A percentile compares a stretch with the other conserved stretches of the same genome.
These are phyloP conservation scores for Globisporangium takayamanum DNA, from an alignment of 352 stramenopile genomes.

Conservation along the genomic window DNA sequence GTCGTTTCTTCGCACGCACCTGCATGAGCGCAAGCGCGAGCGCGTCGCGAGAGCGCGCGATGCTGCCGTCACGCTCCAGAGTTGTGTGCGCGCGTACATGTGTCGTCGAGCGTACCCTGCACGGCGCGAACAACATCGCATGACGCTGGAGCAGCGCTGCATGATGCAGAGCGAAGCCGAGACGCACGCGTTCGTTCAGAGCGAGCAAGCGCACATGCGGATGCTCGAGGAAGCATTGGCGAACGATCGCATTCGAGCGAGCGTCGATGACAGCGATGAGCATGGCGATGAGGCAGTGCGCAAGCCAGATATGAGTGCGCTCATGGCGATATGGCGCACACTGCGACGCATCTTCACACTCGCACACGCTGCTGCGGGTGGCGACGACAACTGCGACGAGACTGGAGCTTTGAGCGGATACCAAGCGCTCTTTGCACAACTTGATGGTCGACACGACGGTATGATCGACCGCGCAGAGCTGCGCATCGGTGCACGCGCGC, in stretches of 20 bases:
- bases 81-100: conserved; percentile 21
- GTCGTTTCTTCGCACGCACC: conserved; percentile 12
- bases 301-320: conserved; percentile 24
- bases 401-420: conserved; percentile 5
- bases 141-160: conserved; percentile 12
- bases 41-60: neutral
- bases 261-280: conserved; percentile 2
- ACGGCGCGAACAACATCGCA: conserved; percentile 13
- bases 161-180: conserved; percentile 39
- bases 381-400: too few species aligned
- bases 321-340: conserved; percentile 45
- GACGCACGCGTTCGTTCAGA: conserved; percentile 11
- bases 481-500: conserved; percentile 34
- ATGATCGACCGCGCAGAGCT: conserved; percentile 62
- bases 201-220: conserved; percentile 10
- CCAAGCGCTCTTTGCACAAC: conserved; percentile 29
- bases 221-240: neutral
- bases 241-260: neutral
- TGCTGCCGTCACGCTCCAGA: conserved; percentile 28
- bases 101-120: conserved; percentile 1
- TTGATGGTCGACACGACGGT: conserved; percentile 44
- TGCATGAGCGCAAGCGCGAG: neutral
- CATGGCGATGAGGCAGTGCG: conserved; percentile 4
- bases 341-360: conserved; percentile 42
- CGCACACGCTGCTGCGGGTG: conserved; percentile 11